phyloP scores from a whole-genome alignment of 169 alveolate species.

The Eimeria tenella region DNA sequence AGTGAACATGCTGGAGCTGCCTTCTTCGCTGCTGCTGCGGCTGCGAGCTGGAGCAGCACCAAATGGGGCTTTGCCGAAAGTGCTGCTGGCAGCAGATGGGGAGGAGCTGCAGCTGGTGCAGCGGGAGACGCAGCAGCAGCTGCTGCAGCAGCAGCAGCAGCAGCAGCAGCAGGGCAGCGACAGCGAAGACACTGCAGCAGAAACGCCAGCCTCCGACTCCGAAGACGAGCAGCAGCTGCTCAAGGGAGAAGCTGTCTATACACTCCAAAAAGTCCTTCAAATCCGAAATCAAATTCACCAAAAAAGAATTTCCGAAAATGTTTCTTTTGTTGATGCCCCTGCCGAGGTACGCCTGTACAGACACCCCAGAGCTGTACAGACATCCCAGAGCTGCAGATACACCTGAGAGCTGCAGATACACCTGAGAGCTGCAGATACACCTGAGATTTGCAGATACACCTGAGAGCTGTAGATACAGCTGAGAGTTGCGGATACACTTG shows the following conservation, averaged over 20 bases:
- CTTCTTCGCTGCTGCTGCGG: background rate
- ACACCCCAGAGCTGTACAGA: too few species aligned
- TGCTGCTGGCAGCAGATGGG: background rate
- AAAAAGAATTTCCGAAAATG: background rate
- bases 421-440: too few species aligned
- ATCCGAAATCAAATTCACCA: background rate
- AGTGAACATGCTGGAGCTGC: background rate
- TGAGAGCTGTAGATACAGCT: too few species aligned
- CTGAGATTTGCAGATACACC: too few species aligned
- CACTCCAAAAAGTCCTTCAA: background rate
- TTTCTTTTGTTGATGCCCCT: too few species aligned
- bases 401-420: too few species aligned
- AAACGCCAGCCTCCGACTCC: background rate
- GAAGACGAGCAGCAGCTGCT: background rate
- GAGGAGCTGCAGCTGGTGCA: background rate
- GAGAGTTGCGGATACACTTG: too few species aligned
- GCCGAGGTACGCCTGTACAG: too few species aligned
- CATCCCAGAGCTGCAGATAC: too few species aligned
- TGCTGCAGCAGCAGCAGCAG: conserved; percentile 40
- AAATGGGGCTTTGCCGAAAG: background rate
- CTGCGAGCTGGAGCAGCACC: conserved; percentile 4
- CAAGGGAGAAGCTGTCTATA: background rate
- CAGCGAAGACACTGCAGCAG: background rate
- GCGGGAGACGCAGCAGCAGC: conserved; percentile 4
- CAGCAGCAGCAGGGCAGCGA: background rate